Conservation (phyloP, 768 basidiomycete species). For the Crepidotus variabilis region DNA sequence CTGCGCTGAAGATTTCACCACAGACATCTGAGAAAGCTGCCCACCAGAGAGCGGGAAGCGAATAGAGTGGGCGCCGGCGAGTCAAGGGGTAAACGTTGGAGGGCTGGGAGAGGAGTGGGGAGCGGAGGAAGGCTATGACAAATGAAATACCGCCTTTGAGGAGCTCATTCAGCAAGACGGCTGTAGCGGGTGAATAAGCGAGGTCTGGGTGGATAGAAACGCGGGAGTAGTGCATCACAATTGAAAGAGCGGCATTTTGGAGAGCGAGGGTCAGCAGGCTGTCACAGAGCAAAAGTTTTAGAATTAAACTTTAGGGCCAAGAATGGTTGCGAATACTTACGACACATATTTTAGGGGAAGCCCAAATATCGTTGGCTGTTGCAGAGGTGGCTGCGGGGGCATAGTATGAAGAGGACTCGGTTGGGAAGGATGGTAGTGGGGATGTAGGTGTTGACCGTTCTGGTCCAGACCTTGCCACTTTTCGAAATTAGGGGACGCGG, state of each 20-base stretch:
- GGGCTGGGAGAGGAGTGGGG: slow-evolving; percentile 37
- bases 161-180: slow-evolving; percentile 92
- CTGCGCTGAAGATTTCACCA: slow-evolving; percentile 77
- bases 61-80: slow-evolving; percentile 32
- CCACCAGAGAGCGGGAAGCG: slow-evolving; percentile 42
- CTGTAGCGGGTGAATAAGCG: slow-evolving; percentile 90
- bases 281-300: slow-evolving; percentile 4
- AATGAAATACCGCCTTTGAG: slow-evolving; percentile 93
- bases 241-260: slow-evolving; percentile 92
- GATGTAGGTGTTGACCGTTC: not conserved
- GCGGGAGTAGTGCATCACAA: slow-evolving; percentile 99
- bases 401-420: slow-evolving; percentile 23
- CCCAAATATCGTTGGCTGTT: slow-evolving; percentile 57
- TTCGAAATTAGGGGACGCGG: slow-evolving; percentile 35
- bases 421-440: slow-evolving; percentile 33
- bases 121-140: slow-evolving; percentile 67
- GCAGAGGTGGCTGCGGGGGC: slow-evolving; percentile 26
- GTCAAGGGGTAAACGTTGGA: slow-evolving; percentile 1
- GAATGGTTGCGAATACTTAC: slow-evolving; percentile 36
- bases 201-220: slow-evolving; percentile 74
- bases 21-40: slow-evolving; percentile 54
- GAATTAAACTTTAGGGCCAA: not conserved
- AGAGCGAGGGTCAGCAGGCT: slow-evolving; percentile 85
- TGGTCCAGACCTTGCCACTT: not conserved
- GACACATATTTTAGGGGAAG: slow-evolving; percentile 79